Evolutionary conservation across 73 alveolate genomes (phyloP), one percentile per base, ranked within the genome.

Genomic region (Paramecium sonneborni): DNA sequence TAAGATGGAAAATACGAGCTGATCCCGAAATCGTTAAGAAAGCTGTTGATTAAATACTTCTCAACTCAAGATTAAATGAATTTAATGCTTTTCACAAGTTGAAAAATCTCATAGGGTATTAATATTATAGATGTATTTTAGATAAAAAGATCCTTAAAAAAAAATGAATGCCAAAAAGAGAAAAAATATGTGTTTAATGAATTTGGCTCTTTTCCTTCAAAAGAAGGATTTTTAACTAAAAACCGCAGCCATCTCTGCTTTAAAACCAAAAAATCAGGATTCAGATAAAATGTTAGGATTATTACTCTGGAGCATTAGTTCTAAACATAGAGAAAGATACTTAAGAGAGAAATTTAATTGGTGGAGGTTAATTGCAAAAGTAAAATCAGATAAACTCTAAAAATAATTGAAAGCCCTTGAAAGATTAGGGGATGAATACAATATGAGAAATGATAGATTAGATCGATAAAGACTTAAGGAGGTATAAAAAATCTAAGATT

Each of bases 1-100:
- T 74, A 24, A 79, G 90, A 79, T 79, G 90, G 90, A 79, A 79
- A 46, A 15, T 79, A 14, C 18, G 90, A 12, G 69, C 90, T 10
- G 90, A 79, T 79, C 69, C 69, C 20, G 44, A 32, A 23, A 44
- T 79, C 44, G 74, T 79, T 43, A 79, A 79, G 55, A 41, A 79
- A 34, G 90, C 90, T 3, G 90, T 79, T 79, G 90, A 79, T 21
- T 23, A 79, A 23, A 30, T 79, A 20, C 41, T 79, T 24, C 72
- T 79, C n/a, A 30, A 79, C 30, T 79, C 90, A 6, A 79, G 72
- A 79, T 30, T 79, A 14, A 79, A 79, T 79, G 90, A 38, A 18
- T 79, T 79, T n/a, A 79, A 79, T 79, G 90, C 74, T 5, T 79
- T 79, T 46, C 55, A 79, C 23, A 79, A 41, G 30, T 30, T 79